Percentiles rank a stretch among this genome's conserved stretches.
phyloP scores from a whole-genome alignment of 352 stramenopile species.

The Plasmopara halstedii region DNA sequence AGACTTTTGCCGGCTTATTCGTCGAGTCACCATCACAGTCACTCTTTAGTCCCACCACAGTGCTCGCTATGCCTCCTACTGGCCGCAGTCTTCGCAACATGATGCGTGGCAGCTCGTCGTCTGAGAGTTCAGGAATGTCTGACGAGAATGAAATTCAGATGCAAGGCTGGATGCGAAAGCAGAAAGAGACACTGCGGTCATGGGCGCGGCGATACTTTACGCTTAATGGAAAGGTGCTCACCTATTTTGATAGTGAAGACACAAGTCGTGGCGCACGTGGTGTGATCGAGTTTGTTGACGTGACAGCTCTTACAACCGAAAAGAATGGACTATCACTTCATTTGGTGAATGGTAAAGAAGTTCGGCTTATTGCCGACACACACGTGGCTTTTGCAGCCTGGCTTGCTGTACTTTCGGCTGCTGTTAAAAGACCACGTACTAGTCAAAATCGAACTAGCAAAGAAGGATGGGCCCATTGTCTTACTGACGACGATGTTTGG shows the following conservation, averaged over 20 bases:
- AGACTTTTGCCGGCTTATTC: conserved; percentile 16
- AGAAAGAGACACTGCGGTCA: conserved; percentile 69
- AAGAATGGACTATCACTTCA: conserved; percentile 73
- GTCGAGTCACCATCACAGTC: conserved; percentile 4
- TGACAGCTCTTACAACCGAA: conserved; percentile 61
- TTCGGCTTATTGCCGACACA: conserved; percentile 68
- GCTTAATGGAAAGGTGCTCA: conserved; percentile 58
- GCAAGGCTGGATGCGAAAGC: conserved; percentile 80
- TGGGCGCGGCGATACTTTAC: conserved; percentile 70
- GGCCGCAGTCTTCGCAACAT: conserved; percentile 53
- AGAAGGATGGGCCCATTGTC: conserved; percentile 64
- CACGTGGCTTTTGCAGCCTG: conserved; percentile 72
- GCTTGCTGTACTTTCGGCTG: conserved; percentile 62
- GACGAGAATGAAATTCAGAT: conserved; percentile 73
- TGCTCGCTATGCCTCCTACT: conserved; percentile 36
- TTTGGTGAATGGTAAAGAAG: conserved; percentile 54
- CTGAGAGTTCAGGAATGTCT: conserved; percentile 38
- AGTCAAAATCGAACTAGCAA: conserved; percentile 52
- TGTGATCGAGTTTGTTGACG: conserved; percentile 61
- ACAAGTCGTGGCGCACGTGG: conserved; percentile 47
- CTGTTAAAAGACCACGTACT: conserved; percentile 44
- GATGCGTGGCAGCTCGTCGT: conserved; percentile 56
- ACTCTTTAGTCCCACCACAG: background rate
- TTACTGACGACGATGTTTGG: conserved; percentile 71
- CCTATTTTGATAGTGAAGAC: conserved; percentile 80